These are phyloP conservation scores for Aspergillus nidulans DNA, from an alignment of 495 filamentous ascomycete species.

Conservation along the genomic window DNA sequence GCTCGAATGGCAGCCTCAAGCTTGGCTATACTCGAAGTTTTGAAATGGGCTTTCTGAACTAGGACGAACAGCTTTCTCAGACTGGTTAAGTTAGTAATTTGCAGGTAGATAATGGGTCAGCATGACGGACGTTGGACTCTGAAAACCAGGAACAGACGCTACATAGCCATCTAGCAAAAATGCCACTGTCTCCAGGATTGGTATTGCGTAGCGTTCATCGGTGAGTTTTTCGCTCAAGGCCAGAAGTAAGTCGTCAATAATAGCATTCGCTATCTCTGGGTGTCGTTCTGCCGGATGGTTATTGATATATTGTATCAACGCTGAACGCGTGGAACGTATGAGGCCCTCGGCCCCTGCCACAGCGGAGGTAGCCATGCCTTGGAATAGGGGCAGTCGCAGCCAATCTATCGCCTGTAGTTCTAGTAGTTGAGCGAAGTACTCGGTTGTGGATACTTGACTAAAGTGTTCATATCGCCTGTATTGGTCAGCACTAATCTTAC, in stretches of 20 bases:
- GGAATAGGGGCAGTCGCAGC: slow-evolving; percentile 50
- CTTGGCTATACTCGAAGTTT: slow-evolving; percentile 71
- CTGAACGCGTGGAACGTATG: slow-evolving; percentile 66
- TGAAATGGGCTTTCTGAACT: slow-evolving; percentile 75
- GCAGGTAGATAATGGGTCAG: not conserved
- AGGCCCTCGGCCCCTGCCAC: slow-evolving; percentile 80
- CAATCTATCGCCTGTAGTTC: slow-evolving; percentile 32
- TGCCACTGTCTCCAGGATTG: slow-evolving; percentile 67
- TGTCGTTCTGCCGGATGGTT: slow-evolving; percentile 34
- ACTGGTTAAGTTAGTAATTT: slow-evolving; percentile 24
- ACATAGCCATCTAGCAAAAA: slow-evolving; percentile 60
- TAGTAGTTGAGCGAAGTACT: slow-evolving; percentile 43
- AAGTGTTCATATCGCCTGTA: slow-evolving; percentile 41
- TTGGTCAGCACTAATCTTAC: slow-evolving; percentile 15
- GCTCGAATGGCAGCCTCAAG: slow-evolving; percentile 72
- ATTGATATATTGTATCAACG: slow-evolving; percentile 51
- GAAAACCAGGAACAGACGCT: slow-evolving; percentile 9
- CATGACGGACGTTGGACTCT: slow-evolving; percentile 20
- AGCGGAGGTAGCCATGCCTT: slow-evolving; percentile 77
- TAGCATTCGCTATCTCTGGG: slow-evolving; percentile 22
- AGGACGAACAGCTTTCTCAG: slow-evolving; percentile 59
- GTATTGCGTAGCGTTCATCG: slow-evolving; percentile 68
- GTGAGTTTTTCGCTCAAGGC: slow-evolving; percentile 43
- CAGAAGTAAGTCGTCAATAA: slow-evolving; percentile 40
- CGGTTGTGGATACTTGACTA: slow-evolving; percentile 38